These are phyloP conservation scores for Pseudogymnoascus sp. DNA, from an alignment of 2,329 filamentous ascomycete genomes.

Conservation along the genomic window DNA sequence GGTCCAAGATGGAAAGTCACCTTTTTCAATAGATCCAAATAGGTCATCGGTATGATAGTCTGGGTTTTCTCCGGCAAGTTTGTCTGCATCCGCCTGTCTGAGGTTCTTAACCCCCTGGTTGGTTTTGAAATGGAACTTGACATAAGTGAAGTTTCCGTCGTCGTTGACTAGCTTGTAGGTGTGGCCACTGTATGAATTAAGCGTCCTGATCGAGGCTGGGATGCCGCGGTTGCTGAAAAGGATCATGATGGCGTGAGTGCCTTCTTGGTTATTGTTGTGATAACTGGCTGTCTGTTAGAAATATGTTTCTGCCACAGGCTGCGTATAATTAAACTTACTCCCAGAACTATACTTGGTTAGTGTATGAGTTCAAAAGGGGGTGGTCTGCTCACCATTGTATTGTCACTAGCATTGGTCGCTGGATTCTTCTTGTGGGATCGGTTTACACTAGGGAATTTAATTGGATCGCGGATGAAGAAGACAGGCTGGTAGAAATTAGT, in stretches of 20 bases:
- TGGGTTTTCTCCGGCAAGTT: conserved; percentile 32
- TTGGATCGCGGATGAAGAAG: conserved; percentile 41
- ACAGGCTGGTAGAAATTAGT: conserved; percentile 27
- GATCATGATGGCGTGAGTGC: conserved; percentile 52
- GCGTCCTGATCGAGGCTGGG: conserved; percentile 46
- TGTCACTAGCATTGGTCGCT: conserved; percentile 33
- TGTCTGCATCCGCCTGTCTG: conserved; percentile 42
- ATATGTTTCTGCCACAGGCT: background rate
- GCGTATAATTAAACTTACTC: conserved; percentile 14
- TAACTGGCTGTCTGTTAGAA: background rate
- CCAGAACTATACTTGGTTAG: conserved; percentile 15
- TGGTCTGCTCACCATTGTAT: conserved; percentile 30
- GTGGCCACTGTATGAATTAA: conserved; percentile 50
- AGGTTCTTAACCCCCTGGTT: conserved; percentile 47
- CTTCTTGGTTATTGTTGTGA: conserved; percentile 40
- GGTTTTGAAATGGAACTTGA: conserved; percentile 47
- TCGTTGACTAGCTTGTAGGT: conserved; percentile 50
- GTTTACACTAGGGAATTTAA: conserved; percentile 41
- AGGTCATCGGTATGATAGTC: conserved; percentile 47
- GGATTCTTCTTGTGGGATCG: conserved; percentile 39
- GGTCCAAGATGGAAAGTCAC: conserved; percentile 49
- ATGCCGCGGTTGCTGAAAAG: conserved; percentile 52
- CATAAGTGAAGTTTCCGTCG: conserved; percentile 47
- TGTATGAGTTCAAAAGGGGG: background rate
- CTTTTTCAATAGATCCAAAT: conserved; percentile 45